Evolutionary conservation across 441 rosid genomes (phyloP).

Genomic region (Erodium chrysanthum): DNA sequence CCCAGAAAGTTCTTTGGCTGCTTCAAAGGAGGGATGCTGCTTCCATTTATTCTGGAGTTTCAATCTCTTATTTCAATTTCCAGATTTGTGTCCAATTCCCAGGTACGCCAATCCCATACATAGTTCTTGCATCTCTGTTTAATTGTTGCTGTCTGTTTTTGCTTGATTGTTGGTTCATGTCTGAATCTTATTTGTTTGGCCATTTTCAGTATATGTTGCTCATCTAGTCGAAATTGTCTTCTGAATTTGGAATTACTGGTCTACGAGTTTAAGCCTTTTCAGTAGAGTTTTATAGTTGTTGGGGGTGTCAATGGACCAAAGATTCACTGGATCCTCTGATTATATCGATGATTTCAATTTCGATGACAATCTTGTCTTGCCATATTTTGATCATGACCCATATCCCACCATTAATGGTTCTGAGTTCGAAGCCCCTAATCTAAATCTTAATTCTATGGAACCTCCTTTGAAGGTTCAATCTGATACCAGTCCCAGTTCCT

Average conservation of each 20-base stretch:
- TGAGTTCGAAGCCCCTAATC: constrained; percentile 25
- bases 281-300: background rate
- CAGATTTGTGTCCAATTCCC: too few relatives aligned
- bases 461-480: background rate
- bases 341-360: constrained; percentile 20
- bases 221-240: background rate
- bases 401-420: constrained; percentile 1
- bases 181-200: too few relatives aligned
- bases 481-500: constrained; percentile 10
- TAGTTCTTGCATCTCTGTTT: too few relatives aligned
- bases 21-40: too few relatives aligned
- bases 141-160: too few relatives aligned
- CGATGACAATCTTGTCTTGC: constrained; percentile 17
- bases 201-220: too few relatives aligned
- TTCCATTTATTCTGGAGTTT: too few relatives aligned
- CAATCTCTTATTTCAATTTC: too few relatives aligned
- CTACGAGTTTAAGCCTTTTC: background rate
- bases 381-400: constrained; percentile 17
- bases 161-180: too few relatives aligned
- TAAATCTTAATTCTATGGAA: constrained; percentile 25
- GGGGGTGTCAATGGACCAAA: constrained; percentile 27
- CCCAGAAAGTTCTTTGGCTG: too few relatives aligned
- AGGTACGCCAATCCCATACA: too few relatives aligned
- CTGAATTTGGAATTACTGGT: background rate
- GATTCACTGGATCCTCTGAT: constrained; percentile 19